Base-by-base conservation (phyloP, 352 stramenopile species). In the Pythium diclinum region DNA sequence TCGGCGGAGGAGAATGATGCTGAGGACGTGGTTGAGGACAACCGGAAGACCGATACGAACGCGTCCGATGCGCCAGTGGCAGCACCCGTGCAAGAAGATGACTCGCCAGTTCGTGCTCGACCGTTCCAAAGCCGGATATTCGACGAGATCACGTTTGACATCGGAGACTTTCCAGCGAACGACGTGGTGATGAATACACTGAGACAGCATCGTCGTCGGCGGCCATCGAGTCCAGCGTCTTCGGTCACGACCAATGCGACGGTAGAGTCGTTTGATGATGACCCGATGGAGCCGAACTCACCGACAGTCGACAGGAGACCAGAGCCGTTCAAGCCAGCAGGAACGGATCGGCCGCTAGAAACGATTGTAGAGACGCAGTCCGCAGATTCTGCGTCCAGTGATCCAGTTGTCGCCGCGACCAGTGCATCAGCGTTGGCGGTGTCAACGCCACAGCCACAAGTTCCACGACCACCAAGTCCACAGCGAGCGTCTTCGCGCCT, bases 141-240 rank as follows among this genome's bases (percentile, higher is more conserved):
- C n/a, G 58, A 56, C 3, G n/a, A 25, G 0, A 54, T 77, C 21
- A 44, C 25, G 2, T 86, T 80, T 46, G 19, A 56, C 11, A 51
- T 33, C 9, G 69, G 38, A 11, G 71, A 86, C 53, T 86, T 86
- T 51, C 75, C 75, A 7, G 74, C 36, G 6, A n/a, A 33, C 3
- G 46, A 51, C 0, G 34, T 61, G 16, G 16, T 60, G 25, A n/a
- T 38, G 9, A 47, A 56, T 8, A 28, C 55, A 17, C 25, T 59
- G 10, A 51, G 44, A 30, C 28, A 58, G 23, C 25, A 17, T 16
- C 6, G 6, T 3, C 56, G 47, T 14, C 33, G 25, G 49, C 54
- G 6, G 42, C 38, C 28, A 9, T 16, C 16, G 21, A 36, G 13
- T 42, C 61, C 51, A 8, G n/a, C 53, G 19, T 67, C 60, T 19